Evolutionary conservation across 441 rosid species (phyloP), one percentile per base, ranked within the genome.

Genomic region (Raphanus hybrid): DNA sequence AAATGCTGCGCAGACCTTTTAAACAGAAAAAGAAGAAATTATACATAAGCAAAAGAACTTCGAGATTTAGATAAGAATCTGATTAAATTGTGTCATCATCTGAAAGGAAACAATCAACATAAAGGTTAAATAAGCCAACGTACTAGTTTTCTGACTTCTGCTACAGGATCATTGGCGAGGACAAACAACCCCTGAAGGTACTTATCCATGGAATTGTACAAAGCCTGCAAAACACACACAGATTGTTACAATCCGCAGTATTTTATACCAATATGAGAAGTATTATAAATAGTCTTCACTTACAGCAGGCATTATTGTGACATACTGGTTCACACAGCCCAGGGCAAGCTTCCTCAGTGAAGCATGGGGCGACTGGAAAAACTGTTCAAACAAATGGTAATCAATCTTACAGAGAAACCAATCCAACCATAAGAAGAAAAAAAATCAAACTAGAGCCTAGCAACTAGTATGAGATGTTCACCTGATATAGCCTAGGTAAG

Each of bases 221-320:
- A 79, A 78, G 96, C 99, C 99, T 95, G 85, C 73, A 83, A 70
- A 23, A 23, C 26, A 52, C 34, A 62, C 37, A 64, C 45, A 70
- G 70, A 16, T 57, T 29, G 72, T 63, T 43, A 73, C 59, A 63
- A 62, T 43, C 26, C 16, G 54, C 4, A 2, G 65, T 32, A 64
- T 43, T 60, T 7, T 6, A 43, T 32, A 81, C 11, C 8, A n/a
- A 35, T 10, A 57, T 26, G 64, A 0, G 0, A 61, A 27, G n/a
- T 29, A 12, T 8, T 59, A 54, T 1, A 68, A 64, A 15, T n/a
- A 59, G 43, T 20, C 61, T 70, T 66, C 70, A 87, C 98, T 94
- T 86, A 94, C 99, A 71, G 98, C 90, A 72, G 98, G 99, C 99
- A 96, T 94, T 82, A 91, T 78, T 90, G 89, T 90, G 73, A 96